phyloP scores from a whole-genome alignment of 140 eudicot genomes.

The Anethum foeniculum region DNA sequence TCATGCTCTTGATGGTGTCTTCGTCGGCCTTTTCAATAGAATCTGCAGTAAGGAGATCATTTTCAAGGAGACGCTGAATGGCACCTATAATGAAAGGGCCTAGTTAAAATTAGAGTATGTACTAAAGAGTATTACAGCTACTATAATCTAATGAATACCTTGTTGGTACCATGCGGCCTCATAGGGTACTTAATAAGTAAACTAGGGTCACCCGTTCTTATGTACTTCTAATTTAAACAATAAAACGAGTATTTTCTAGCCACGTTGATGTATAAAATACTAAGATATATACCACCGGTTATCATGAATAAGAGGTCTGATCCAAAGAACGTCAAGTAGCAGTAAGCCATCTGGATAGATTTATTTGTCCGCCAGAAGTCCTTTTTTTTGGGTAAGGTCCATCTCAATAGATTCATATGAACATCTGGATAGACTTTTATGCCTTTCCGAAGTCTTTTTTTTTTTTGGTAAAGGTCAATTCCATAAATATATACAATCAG shows the following conservation, averaged over 20 bases:
- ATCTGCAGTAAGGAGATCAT: slow-evolving; percentile 58
- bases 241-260: not conserved
- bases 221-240: not conserved
- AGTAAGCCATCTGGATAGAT: not conserved
- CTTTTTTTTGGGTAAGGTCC: not conserved
- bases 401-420: not conserved
- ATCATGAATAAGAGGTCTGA: not conserved
- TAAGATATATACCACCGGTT: not conserved
- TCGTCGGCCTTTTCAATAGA: slow-evolving; percentile 74
- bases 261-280: not conserved
- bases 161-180: not conserved
- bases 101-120: not conserved
- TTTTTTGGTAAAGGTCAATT: not conserved
- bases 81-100: slow-evolving; percentile 48
- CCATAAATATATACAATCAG: not conserved
- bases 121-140: not conserved
- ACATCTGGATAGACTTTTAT: not conserved
- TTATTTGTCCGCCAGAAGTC: not conserved
- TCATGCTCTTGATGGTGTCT: slow-evolving; percentile 51
- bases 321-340: not conserved
- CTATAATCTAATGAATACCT: not conserved
- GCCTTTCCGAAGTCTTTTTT: not conserved
- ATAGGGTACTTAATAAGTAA: not conserved
- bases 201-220: not conserved
- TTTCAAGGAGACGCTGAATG: slow-evolving; percentile 68